These are phyloP conservation scores for Echria macrotheca DNA, from an alignment of 495 filamentous ascomycete genomes.

Conservation along the genomic window DNA sequence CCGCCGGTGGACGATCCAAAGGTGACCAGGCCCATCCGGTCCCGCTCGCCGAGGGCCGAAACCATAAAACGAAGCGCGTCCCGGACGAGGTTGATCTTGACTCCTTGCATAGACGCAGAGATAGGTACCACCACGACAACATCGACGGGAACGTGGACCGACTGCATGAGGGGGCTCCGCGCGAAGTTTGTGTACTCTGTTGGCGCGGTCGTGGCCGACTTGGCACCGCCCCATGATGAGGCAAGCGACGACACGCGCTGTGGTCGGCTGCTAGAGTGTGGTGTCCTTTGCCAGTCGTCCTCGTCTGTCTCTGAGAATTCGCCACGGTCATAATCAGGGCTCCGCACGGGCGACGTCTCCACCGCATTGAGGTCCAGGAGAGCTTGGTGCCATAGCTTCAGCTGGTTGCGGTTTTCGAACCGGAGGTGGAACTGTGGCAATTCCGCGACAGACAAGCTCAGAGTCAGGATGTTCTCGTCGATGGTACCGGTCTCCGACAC, in stretches of 20 bases:
- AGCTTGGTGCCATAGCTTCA: constrained; percentile 88
- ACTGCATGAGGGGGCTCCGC: constrained; percentile 49
- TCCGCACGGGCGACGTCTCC: constrained; percentile 55
- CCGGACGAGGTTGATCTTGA: constrained; percentile 94
- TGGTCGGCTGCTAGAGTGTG: constrained; percentile 48
- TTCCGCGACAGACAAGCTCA: constrained; percentile 88
- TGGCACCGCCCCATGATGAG: constrained; percentile 76
- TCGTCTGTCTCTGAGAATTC: constrained; percentile 84
- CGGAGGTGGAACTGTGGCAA: constrained; percentile 95
- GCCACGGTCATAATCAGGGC: constrained; percentile 64
- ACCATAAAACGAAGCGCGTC: constrained; percentile 93
- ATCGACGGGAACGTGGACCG: constrained; percentile 88
- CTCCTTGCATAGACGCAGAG: constrained; percentile 96
- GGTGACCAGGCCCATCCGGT: constrained; percentile 95
- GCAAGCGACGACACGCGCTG: constrained; percentile 83
- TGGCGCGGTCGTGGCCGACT: constrained; percentile 70
- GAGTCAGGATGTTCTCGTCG: constrained; percentile 80
- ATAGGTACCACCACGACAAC: constrained; percentile 96
- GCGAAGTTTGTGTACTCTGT: constrained; percentile 73
- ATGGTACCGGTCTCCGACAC: constrained; percentile 60
- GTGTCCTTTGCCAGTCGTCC: constrained; percentile 74
- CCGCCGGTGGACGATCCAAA: constrained; percentile 94
- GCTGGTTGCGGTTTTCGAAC: constrained; percentile 77
- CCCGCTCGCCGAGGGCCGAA: constrained; percentile 81
- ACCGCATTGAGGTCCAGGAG: constrained; percentile 75